Evolutionary conservation across 306 rosid species (phyloP).

Genomic region (Prunus dulcis): DNA sequence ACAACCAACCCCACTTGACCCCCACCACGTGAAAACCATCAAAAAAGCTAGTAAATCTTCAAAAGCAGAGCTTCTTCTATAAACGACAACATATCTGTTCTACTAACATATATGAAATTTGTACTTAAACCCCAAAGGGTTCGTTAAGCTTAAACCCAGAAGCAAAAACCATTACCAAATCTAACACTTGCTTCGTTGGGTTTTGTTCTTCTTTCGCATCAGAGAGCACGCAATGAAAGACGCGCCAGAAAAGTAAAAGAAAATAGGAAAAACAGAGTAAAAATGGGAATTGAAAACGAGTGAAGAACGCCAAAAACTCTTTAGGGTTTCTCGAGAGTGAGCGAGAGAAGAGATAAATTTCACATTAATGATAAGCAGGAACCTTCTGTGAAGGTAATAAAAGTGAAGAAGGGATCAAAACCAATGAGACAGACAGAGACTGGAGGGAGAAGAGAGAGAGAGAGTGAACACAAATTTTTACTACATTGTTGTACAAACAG

Average conservation of each 20-base stretch:
- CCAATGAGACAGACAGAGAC: not conserved
- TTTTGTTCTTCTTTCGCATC: conserved; percentile 18
- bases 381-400: not conserved
- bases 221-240: not conserved
- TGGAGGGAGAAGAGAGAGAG: not conserved
- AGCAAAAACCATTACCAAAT: not conserved
- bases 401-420: not conserved
- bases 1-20: conserved; percentile 12
- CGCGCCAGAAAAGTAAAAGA: conserved; percentile 1
- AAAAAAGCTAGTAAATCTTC: not conserved
- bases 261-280: not conserved
- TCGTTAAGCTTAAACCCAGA: not conserved
- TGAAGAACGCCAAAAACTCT: conserved; percentile 15
- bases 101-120: not conserved
- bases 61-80: not conserved
- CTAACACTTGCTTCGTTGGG: not conserved
- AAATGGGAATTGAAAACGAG: conserved; percentile 5
- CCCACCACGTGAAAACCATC: conserved; percentile 29
- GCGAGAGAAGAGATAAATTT: not conserved
- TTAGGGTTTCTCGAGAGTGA: conserved; percentile 4
- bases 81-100: not conserved
- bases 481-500: not conserved
- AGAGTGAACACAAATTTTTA: not conserved
- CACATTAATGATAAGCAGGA: conserved; percentile 1
- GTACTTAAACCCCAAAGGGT: not conserved